These are phyloP conservation scores for Pichia sp. DNA, from an alignment of 1,139 yeast genomes.

Conservation along the genomic window DNA sequence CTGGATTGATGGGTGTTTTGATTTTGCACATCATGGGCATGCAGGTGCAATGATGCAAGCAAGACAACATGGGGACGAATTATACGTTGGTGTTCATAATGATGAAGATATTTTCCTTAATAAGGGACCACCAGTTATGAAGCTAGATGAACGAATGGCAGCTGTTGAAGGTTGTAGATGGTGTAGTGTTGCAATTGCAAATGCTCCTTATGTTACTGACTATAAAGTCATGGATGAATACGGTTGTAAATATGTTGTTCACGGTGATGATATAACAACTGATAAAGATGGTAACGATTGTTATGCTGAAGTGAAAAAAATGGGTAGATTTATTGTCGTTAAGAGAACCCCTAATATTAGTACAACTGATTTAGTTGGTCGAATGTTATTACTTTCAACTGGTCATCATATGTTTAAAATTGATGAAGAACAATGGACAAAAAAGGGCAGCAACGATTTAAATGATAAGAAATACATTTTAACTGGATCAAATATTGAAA, in stretches of 20 bases:
- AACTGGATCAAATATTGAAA: constrained; percentile 27
- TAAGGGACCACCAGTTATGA: constrained; percentile 95
- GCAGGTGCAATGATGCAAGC: constrained; percentile 97
- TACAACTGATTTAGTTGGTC: constrained; percentile 91
- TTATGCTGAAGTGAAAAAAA: constrained; percentile 73
- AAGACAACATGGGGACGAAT: constrained; percentile 64
- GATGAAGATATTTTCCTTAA: constrained; percentile 77
- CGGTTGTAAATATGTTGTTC: constrained; percentile 84
- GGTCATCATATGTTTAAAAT: constrained; percentile 49
- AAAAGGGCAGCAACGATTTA: background rate
- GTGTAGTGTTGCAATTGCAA: constrained; percentile 65
- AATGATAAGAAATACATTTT: constrained; percentile 15
- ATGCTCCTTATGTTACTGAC: constrained; percentile 94
- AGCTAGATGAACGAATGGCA: constrained; percentile 61
- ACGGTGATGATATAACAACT: constrained; percentile 95
- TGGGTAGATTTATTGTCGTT: constrained; percentile 82
- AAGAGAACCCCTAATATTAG: constrained; percentile 91
- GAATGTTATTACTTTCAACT: constrained; percentile 63
- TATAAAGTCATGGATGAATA: constrained; percentile 69
- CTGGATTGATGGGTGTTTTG: constrained; percentile 98
- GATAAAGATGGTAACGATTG: constrained; percentile 95
- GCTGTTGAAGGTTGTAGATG: constrained; percentile 91
- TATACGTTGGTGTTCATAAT: constrained; percentile 83
- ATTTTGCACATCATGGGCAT: constrained; percentile 95
- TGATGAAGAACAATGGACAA: constrained; percentile 24